phyloP scores from a whole-genome alignment of 768 basidiomycete species.

The Serendipita sp. region DNA sequence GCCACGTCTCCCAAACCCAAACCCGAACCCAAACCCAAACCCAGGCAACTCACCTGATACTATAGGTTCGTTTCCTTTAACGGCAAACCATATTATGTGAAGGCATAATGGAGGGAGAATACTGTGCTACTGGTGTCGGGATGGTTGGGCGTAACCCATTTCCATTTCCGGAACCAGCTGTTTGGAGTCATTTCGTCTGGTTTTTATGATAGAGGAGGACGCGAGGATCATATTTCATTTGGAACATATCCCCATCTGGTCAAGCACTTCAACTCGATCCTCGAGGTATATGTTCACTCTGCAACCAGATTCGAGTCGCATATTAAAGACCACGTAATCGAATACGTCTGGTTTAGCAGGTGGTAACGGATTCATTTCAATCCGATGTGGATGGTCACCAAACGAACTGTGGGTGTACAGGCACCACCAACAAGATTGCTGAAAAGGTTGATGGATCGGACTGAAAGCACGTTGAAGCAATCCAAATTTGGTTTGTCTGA shows the following conservation, averaged over 20 bases:
- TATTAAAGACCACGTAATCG: slow-evolving; percentile 92
- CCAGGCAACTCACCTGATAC: slow-evolving; percentile 81
- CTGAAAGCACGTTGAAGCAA: neutral
- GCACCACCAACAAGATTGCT: slow-evolving; percentile 3
- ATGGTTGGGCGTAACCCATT: slow-evolving; percentile 56
- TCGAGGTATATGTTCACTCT: slow-evolving; percentile 37
- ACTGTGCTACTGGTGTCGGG: slow-evolving; percentile 59
- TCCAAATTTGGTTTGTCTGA: neutral
- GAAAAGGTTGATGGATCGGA: neutral
- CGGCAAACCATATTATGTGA: slow-evolving; percentile 66
- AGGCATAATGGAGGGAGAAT: slow-evolving; percentile 84
- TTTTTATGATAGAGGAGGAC: slow-evolving; percentile 78
- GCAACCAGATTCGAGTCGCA: slow-evolving; percentile 61
- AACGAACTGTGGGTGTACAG: slow-evolving; percentile 20
- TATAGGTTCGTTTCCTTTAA: slow-evolving; percentile 65
- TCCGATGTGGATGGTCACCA: slow-evolving; percentile 61
- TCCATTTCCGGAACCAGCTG: neutral
- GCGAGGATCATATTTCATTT: slow-evolving; percentile 69
- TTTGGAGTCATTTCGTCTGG: slow-evolving; percentile 21
- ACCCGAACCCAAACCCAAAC: no score
- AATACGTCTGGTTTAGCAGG: slow-evolving; percentile 86
- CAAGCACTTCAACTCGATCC: slow-evolving; percentile 80
- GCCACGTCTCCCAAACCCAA: no score
- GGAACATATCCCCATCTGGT: slow-evolving; percentile 64
- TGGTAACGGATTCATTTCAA: slow-evolving; percentile 80